Percentiles rank a stretch among this genome's conserved stretches.
Evolutionary conservation across 192 early-diverging fungal species (phyloP).

Genomic region (Entomortierella lignicola): DNA sequence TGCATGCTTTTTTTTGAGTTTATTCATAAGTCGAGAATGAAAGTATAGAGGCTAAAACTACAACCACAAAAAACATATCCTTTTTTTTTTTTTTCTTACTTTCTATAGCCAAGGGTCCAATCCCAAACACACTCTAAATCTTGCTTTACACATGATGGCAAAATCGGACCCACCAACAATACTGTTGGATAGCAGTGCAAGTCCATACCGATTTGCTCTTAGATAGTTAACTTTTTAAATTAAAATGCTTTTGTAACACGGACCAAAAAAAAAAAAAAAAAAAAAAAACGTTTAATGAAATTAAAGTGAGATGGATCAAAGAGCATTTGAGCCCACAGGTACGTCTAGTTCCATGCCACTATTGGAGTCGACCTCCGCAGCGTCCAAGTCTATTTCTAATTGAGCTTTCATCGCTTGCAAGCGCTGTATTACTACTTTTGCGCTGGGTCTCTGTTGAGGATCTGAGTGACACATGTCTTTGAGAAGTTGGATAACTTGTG

Average conservation of each 20-base stretch:
- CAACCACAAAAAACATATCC: too few species aligned
- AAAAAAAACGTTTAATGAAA: background rate
- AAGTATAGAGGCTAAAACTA: too few species aligned
- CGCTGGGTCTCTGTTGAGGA: conserved; percentile 25
- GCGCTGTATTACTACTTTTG: conserved; percentile 15
- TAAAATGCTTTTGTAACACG: too few species aligned
- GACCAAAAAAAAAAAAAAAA: background rate
- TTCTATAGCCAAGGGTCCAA: conserved; percentile 42
- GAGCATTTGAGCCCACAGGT: background rate
- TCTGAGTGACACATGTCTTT: conserved; percentile 50
- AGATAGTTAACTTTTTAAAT: conserved; percentile 5
- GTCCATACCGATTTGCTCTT: conserved; percentile 39
- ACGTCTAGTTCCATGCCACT: background rate
- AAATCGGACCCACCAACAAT: conserved; percentile 40
- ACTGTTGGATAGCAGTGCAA: conserved; percentile 29
- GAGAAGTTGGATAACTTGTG: conserved; percentile 22
- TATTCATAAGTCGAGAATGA: too few species aligned
- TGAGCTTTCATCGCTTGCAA: conserved; percentile 23
- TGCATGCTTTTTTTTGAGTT: background rate
- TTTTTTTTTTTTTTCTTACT: background rate
- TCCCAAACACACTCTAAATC: conserved; percentile 49
- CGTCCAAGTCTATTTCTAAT: background rate
- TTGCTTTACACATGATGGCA: conserved; percentile 51
- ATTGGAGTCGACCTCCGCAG: background rate
- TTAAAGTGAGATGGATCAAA: background rate